These are phyloP conservation scores for Pterocarpus macrocarpus DNA, from an alignment of 306 rosid genomes.

Conservation along the genomic window DNA sequence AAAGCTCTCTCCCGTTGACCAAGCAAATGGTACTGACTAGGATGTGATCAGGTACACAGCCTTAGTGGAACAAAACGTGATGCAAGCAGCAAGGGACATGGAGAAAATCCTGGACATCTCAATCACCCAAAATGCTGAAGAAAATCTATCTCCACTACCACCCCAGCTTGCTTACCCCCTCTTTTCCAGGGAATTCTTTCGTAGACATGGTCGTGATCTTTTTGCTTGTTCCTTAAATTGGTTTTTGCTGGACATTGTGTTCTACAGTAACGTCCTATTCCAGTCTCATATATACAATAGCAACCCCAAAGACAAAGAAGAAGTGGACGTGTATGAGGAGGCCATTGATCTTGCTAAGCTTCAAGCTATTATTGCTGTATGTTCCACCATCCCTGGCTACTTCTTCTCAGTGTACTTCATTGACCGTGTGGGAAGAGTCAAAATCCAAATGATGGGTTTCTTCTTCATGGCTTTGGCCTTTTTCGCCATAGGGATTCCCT, in stretches of 20 bases:
- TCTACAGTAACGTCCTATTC: conserved; percentile 78
- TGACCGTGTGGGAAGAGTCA: conserved; percentile 74
- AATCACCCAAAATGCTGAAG: conserved; percentile 61
- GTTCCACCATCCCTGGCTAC: conserved; percentile 84
- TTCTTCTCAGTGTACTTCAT: conserved; percentile 75
- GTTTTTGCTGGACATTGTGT: conserved; percentile 75
- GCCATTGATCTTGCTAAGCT: conserved; percentile 56
- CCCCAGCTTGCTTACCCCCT: conserved; percentile 45
- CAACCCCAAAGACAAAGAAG: rapidly evolving
- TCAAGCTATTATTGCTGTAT: conserved; percentile 66
- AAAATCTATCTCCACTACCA: conserved; percentile 15
- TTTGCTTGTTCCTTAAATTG: conserved; percentile 66
- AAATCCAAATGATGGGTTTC: conserved; percentile 74
- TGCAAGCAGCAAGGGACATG: conserved; percentile 83
- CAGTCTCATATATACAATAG: conserved; percentile 62
- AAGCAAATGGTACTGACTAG: too few species aligned
- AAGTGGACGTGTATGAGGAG: conserved; percentile 43
- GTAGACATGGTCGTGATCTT: conserved; percentile 73
- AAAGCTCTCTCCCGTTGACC: too few species aligned
- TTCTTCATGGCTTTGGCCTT: conserved; percentile 64
- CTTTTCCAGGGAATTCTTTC: conserved; percentile 60
- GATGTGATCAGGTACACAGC: conserved; percentile 71
- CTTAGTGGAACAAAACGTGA: conserved; percentile 70
- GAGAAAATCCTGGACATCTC: conserved; percentile 70
- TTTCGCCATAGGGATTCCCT: conserved; percentile 67